phyloP scores from a whole-genome alignment of 192 early-diverging fungal species.

The Gamsiella multidivaricata region DNA sequence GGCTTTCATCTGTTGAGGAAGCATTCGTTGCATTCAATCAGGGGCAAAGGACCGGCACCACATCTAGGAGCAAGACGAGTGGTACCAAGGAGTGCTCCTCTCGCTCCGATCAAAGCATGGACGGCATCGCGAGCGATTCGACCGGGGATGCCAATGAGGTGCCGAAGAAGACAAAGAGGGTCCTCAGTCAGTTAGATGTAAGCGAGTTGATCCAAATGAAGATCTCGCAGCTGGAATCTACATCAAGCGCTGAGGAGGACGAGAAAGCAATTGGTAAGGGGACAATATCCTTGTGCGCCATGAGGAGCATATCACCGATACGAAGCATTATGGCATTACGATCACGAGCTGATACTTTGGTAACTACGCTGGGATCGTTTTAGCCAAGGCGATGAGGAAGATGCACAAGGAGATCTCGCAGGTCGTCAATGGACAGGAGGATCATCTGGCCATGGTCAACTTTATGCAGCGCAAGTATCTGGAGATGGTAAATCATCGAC shows the following conservation, averaged over 20 bases:
- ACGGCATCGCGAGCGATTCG: background rate
- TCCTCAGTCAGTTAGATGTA: conserved; percentile 61
- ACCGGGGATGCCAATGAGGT: background rate
- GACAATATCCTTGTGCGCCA: too few relatives aligned
- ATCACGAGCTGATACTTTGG: too few relatives aligned
- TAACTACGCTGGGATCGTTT: too few relatives aligned
- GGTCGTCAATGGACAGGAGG: conserved; percentile 60
- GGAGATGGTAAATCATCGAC: conserved; percentile 60
- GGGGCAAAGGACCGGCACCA: background rate
- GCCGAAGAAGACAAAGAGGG: conserved; percentile 41
- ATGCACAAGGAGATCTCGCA: conserved; percentile 64
- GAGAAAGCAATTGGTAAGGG: conserved; percentile 65
- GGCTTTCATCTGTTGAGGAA: conserved; percentile 1
- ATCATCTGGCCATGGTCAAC: conserved; percentile 56
- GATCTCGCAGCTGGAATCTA: conserved; percentile 65
- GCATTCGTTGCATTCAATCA: conserved; percentile 2
- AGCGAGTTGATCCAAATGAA: conserved; percentile 66
- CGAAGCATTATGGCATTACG: too few relatives aligned
- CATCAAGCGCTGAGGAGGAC: conserved; percentile 62
- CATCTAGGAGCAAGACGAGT: background rate
- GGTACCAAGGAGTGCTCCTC: background rate
- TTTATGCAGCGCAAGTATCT: conserved; percentile 67
- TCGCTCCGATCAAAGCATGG: background rate
- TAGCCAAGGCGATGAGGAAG: conserved; percentile 71
- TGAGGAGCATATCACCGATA: too few relatives aligned